Base-by-base conservation (phyloP, 352 stramenopile genomes). In the Thalassiosira allenii region DNA sequence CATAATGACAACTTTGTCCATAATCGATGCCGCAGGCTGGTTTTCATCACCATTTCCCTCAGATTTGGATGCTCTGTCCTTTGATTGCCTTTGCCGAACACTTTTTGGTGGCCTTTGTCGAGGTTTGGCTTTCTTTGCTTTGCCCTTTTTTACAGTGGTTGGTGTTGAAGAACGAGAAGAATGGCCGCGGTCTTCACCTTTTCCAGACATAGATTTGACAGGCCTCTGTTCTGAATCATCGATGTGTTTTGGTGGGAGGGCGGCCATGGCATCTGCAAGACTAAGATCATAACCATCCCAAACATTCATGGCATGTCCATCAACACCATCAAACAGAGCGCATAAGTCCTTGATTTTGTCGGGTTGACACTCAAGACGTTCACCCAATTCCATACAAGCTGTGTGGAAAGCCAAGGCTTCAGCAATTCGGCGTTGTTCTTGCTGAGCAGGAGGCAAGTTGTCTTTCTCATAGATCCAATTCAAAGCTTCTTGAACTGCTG, bases 281-380 rank as follows among this genome's bases (percentile, higher is more conserved):
- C 29, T 71, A 0, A 41, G 6, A 27, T 81, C 73, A 40, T 66
- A 81, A 32, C 64, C 73, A 69, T 92, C 69, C 84, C 87, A 91
- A 44, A 77, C 33, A 25, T 11, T 44, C 49, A 84, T 76, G 40
- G 64, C 44, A 30, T 83, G 62, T 11, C 84, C 86, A 75, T 86
- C 70, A 2, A 92, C 62, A 8, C 59, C 59, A 75, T 91, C 70
- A 69, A 93, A 94, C 14, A 93, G 17, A 3, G 56, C 57, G 49
- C 81, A 90, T 2, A 94, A 65, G 57, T 54, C 37, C 12, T 56
- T 30, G 17, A 91, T 82, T 54, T 78, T 85, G 20, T 90, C 70
- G 47, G 83, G 75, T 58, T 87, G 83, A 59, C 81, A 92, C 44
- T 83, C 64, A n/a, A 93, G 80, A 8, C 76, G 40, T 73, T 94